phyloP scores from a whole-genome alignment of 1,284 basidiomycete genomes.

The Cutaneotrichosporon arboriforme region DNA sequence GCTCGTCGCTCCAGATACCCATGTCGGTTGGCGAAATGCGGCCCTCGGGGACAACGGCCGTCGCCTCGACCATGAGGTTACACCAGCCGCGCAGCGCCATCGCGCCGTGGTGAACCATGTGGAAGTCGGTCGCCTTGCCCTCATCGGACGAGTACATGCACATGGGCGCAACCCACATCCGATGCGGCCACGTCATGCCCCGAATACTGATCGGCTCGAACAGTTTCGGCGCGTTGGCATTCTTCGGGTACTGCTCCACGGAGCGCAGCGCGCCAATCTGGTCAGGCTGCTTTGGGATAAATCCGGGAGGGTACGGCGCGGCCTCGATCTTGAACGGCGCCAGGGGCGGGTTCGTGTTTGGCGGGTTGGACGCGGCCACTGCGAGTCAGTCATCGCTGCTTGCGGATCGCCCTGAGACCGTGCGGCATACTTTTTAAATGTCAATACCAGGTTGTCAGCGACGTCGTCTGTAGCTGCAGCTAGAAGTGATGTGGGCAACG shows the following conservation, averaged over 20 bases:
- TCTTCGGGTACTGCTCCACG: constrained; percentile 14
- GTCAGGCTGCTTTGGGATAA: constrained; percentile 57
- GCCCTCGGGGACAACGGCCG: constrained; percentile 68
- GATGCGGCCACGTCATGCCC: constrained; percentile 63
- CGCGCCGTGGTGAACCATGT: constrained; percentile 65
- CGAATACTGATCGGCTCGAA: constrained; percentile 65
- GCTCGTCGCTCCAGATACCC: constrained; percentile 71
- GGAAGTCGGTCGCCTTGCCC: constrained; percentile 70
- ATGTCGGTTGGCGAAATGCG: constrained; percentile 54
- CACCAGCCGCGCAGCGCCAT: constrained; percentile 53
- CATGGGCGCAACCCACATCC: constrained; percentile 57
- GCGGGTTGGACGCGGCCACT: constrained; percentile 4
- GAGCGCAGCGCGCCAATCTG: constrained; percentile 53
- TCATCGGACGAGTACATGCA: constrained; percentile 67
- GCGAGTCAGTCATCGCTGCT: neutral
- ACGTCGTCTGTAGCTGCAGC: neutral
- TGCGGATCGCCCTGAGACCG: too few relatives aligned
- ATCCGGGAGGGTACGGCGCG: constrained; percentile 8
- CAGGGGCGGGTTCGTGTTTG: constrained; percentile 11
- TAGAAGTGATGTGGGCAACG: too few relatives aligned
- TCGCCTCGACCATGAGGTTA: constrained; percentile 63
- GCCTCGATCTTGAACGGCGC: constrained; percentile 10
- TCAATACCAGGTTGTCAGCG: neutral
- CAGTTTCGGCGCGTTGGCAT: constrained; percentile 53
- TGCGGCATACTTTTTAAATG: too few relatives aligned